Conservation (phyloP, 768 basidiomycete genomes). For the Trametes gibbosa region DNA sequence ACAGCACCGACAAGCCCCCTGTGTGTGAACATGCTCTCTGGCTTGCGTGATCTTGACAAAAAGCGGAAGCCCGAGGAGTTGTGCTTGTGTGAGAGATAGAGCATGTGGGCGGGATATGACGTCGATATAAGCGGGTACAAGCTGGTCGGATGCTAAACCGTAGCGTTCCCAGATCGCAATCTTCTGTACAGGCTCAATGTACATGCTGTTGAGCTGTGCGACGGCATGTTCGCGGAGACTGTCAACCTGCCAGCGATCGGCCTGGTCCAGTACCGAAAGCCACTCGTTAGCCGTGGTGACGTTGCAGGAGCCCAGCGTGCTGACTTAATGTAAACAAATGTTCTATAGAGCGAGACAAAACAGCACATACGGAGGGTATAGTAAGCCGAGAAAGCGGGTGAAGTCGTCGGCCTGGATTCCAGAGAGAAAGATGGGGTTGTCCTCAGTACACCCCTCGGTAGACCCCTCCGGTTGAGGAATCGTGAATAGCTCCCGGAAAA, state of each 20-base stretch:
- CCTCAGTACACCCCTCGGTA: constrained; percentile 12
- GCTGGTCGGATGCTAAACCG: constrained; percentile 4
- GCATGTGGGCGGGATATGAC: constrained; percentile 9
- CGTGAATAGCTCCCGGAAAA: constrained; percentile 16
- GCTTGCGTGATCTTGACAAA: constrained; percentile 9
- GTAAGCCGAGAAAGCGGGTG: constrained; percentile 14
- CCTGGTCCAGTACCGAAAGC: constrained; percentile 18
- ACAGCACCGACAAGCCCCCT: constrained; percentile 9
- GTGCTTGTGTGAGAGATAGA: constrained; percentile 9
- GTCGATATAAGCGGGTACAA: constrained; percentile 12
- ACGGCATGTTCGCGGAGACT: constrained; percentile 11
- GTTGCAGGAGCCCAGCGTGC: constrained; percentile 5
- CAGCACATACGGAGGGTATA: constrained; percentile 17
- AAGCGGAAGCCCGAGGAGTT: constrained; percentile 2
- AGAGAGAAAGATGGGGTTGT: constrained; percentile 14
- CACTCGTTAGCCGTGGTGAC: constrained; percentile 17
- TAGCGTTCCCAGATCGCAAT: constrained; percentile 18
- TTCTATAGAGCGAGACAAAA: neutral
- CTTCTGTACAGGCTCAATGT: constrained; percentile 12
- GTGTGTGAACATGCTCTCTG: constrained; percentile 4
- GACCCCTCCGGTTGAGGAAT: constrained; percentile 15
- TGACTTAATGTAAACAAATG: neutral
- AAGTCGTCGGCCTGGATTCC: constrained; percentile 13
- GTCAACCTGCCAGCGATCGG: constrained; percentile 19
- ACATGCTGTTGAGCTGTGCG: neutral